Percentiles rank a stretch among this genome's conserved stretches.
Conservation (phyloP, 345 rosid genomes). For the Arabis hirsuta region DNA sequence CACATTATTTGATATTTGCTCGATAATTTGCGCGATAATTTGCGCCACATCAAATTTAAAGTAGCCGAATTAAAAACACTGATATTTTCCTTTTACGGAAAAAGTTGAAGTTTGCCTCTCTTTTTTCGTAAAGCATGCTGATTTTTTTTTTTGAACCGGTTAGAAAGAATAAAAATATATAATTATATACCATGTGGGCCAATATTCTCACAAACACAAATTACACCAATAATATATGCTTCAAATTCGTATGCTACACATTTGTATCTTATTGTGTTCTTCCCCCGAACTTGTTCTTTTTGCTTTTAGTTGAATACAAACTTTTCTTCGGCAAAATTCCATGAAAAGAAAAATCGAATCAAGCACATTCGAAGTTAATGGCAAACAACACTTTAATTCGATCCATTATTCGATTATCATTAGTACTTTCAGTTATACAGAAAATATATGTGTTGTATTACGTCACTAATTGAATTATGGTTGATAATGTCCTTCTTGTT, state of each 20-base stretch:
- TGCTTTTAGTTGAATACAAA: slow-evolving; percentile 36
- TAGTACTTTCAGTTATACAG: slow-evolving; percentile 17
- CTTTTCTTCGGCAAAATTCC: slow-evolving; percentile 25
- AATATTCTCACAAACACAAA: slow-evolving; percentile 29
- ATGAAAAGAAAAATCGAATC: slow-evolving; percentile 27
- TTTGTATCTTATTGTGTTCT: slow-evolving; percentile 29
- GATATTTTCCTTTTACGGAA: slow-evolving; percentile 12
- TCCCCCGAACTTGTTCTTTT: slow-evolving; percentile 40
- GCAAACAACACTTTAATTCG: slow-evolving; percentile 31
- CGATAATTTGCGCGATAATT: no score
- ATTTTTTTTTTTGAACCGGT: slow-evolving; percentile 15
- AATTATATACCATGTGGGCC: slow-evolving; percentile 14
- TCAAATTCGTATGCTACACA: slow-evolving; percentile 37
- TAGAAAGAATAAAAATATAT: neutral
- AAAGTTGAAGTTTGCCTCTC: slow-evolving; percentile 18
- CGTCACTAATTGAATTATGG: neutral
- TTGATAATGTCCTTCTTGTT: neutral
- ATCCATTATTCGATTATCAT: slow-evolving; percentile 29
- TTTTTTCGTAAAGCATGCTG: slow-evolving; percentile 11
- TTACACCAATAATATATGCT: slow-evolving; percentile 34
- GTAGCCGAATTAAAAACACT: slow-evolving; percentile 33
- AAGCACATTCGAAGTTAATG: slow-evolving; percentile 38
- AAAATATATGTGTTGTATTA: slow-evolving; percentile 7
- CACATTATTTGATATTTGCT: no score
- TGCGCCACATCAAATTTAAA: slow-evolving; percentile 25